Evolutionary conservation across 495 filamentous ascomycete genomes (phyloP), one percentile per base, ranked within the genome.

Genomic region (Rhypophila decipiens): DNA sequence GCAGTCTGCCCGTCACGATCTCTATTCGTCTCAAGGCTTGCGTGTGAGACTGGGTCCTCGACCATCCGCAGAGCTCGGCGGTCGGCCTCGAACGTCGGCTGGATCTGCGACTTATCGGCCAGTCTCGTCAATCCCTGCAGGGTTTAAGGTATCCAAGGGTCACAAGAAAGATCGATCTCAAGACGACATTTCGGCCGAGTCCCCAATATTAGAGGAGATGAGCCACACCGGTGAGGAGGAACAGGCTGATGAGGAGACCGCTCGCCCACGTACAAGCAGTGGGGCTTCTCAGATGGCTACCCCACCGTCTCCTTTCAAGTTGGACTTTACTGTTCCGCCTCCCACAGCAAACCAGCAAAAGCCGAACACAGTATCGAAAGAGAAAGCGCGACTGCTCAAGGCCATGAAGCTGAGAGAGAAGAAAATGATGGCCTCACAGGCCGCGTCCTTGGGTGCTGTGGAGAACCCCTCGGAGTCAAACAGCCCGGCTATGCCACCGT

Each of bases 341-440:
- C 54, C 63, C 23, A 52, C 56, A 1, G 43, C 66, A 8, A 55
- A 52, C 36, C 80, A 75, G 50, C 76, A 36, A 36, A 80, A 75
- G 50, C 76, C 35, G 11, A 75, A 76, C 23, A 75, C 79, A 13
- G 81, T 94, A 58, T 91, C 88, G 1, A 86, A 88, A 0, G 93
- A 97, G 61, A 96, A 95, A 63, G 80, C 86, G 54, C 78, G 90
- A 51, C 71, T 98, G 49, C 87, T 95, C 88, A 96, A 91, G 70
- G 91, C 93, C 4, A 74, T 96, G 63, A 85, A 97, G 54, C 69
- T 96, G 37, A 77, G 93, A 33, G 68, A 79, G 58, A 90, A 88
- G 65, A 88, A 85, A 58, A 82, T 87, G 53, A 72, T 81, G 73
- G 53, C 42, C 42, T 41, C 45, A 33, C 59, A 56, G 24, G 42